These are phyloP conservation scores for Rhodotorula mucilaginosa DNA, from an alignment of 1,284 basidiomycete species.

Conservation along the genomic window DNA sequence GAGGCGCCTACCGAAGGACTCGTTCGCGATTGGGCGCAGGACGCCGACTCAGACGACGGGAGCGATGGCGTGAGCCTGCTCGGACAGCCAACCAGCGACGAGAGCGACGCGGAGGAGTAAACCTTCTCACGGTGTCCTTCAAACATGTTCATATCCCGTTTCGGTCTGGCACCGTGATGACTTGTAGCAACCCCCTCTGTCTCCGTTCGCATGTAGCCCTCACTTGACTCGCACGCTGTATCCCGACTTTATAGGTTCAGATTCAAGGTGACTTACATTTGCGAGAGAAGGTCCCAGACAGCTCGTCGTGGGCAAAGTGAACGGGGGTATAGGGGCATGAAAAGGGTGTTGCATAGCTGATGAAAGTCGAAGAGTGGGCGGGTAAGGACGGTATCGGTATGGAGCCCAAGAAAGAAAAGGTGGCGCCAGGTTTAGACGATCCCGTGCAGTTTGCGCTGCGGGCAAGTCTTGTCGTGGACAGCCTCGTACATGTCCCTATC, in stretches of 20 bases:
- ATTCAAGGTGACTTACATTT: no score
- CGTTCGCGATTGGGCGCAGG: constrained; percentile 25
- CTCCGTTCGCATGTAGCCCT: no score
- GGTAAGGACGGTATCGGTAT: no score
- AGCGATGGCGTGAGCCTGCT: constrained; percentile 3
- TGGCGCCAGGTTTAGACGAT: background rate
- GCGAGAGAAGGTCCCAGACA: no score
- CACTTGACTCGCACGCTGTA: no score
- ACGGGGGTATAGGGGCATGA: background rate
- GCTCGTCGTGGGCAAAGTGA: no score
- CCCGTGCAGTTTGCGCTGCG: constrained; percentile 1
- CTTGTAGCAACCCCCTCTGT: no score
- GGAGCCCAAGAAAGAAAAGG: no score
- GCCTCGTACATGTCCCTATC: constrained; percentile 8
- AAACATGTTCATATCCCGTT: no score
- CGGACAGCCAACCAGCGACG: background rate
- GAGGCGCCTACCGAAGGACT: constrained; percentile 22
- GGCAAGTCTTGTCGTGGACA: constrained; percentile 12
- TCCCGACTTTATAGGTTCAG: no score
- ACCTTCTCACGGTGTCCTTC: background rate
- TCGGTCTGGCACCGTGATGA: no score
- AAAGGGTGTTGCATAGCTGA: background rate
- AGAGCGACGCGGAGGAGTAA: background rate
- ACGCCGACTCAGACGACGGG: background rate
- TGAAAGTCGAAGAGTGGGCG: background rate